These are phyloP conservation scores for Xylaria flabelliformis DNA, from an alignment of 495 filamentous ascomycete species.

Conservation along the genomic window DNA sequence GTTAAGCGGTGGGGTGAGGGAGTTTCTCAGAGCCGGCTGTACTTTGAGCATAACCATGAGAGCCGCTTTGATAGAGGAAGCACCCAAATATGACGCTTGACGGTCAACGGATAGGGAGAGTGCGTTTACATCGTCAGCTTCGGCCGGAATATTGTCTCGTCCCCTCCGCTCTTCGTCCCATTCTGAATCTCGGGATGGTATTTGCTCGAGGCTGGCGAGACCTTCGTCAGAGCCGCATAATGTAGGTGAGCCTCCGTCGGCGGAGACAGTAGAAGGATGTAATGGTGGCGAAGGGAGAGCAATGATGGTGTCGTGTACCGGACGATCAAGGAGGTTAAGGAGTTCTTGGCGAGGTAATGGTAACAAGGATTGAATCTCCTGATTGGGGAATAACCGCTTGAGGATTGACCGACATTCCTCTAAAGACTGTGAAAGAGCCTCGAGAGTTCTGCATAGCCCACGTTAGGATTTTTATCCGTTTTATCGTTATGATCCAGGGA, in stretches of 20 bases:
- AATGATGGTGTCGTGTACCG: constrained; percentile 46
- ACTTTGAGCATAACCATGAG: constrained; percentile 82
- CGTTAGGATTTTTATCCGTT: constrained; percentile 25
- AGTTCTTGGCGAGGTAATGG: constrained; percentile 60
- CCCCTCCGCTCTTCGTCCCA: constrained; percentile 64
- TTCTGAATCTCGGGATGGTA: constrained; percentile 59
- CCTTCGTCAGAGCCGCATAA: constrained; percentile 51
- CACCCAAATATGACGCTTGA: constrained; percentile 78
- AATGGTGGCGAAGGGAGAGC: constrained; percentile 53
- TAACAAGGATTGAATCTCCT: constrained; percentile 57
- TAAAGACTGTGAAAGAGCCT: constrained; percentile 62
- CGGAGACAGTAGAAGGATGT: constrained; percentile 50
- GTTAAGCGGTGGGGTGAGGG: constrained; percentile 60
- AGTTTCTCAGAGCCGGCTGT: constrained; percentile 66
- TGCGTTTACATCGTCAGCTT: constrained; percentile 83
- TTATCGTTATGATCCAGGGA: background rate
- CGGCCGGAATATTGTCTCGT: constrained; percentile 65
- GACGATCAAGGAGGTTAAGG: constrained; percentile 55
- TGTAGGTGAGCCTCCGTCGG: constrained; percentile 53
- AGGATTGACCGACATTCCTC: constrained; percentile 64
- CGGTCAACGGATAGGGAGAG: constrained; percentile 74
- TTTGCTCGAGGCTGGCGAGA: constrained; percentile 59
- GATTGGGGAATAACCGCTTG: constrained; percentile 60
- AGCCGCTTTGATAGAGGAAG: constrained; percentile 82
- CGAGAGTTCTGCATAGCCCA: constrained; percentile 49